A percentile compares a stretch with the other conserved stretches of the same genome.
phyloP scores from a whole-genome alignment of 768 basidiomycete species.

The Termitomyces bulborhizus region DNA sequence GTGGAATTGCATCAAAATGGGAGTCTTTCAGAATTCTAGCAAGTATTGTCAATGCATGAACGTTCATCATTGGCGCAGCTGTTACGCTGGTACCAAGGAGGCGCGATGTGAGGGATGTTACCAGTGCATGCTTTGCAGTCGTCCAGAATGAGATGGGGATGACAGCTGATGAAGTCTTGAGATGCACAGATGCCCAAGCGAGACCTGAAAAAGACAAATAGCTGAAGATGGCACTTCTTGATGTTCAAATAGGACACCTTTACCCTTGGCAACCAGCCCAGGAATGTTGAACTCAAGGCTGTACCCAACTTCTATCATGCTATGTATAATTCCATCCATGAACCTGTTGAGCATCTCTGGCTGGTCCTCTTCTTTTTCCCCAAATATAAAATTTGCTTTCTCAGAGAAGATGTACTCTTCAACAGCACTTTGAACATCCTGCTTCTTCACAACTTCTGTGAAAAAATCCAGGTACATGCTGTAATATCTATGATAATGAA shows the following conservation, averaged over 20 bases:
- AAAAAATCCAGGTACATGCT: slow-evolving; percentile 47
- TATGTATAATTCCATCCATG: slow-evolving; percentile 52
- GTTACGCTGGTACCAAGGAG: neutral
- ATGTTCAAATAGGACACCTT: neutral
- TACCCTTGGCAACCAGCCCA: slow-evolving; percentile 61
- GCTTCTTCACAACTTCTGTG: slow-evolving; percentile 28
- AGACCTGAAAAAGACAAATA: slow-evolving; percentile 33
- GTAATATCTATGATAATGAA: slow-evolving; percentile 38
- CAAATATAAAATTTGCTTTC: slow-evolving; percentile 35
- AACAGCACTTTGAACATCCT: slow-evolving; percentile 34
- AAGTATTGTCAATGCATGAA: slow-evolving; percentile 47
- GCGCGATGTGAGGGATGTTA: slow-evolving; percentile 5
- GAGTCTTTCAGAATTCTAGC: slow-evolving; percentile 49
- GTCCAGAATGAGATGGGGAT: slow-evolving; percentile 23
- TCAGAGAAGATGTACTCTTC: slow-evolving; percentile 51
- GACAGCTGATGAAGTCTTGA: slow-evolving; percentile 25
- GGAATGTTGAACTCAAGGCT: slow-evolving; percentile 56
- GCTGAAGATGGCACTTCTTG: neutral
- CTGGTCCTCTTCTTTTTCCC: slow-evolving; percentile 20
- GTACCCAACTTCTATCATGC: slow-evolving; percentile 58
- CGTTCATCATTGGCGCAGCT: slow-evolving; percentile 5
- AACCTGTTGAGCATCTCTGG: slow-evolving; percentile 45
- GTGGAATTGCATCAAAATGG: slow-evolving; percentile 20
- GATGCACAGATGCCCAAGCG: slow-evolving; percentile 48
- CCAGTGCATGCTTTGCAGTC: neutral